Evolutionary conservation across 768 basidiomycete species (phyloP).

Genomic region (Pisolithus orientalis): DNA sequence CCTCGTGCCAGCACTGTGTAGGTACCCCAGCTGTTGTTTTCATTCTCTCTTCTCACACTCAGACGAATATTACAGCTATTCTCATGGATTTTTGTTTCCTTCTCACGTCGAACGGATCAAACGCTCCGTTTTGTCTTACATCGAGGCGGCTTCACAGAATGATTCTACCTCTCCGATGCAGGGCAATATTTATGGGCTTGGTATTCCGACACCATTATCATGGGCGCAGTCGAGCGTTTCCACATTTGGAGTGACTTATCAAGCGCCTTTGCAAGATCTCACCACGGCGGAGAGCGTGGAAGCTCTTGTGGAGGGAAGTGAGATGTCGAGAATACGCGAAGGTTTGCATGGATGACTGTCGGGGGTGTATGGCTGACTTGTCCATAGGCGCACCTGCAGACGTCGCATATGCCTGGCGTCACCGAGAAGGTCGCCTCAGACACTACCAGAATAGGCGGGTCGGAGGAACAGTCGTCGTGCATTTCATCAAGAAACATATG

Average conservation of each 20-base stretch:
- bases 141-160: slow-evolving; percentile 40
- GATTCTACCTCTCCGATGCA: slow-evolving; percentile 25
- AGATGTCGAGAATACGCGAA: slow-evolving; percentile 68
- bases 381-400: slow-evolving; percentile 51
- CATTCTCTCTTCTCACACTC: slow-evolving; percentile 1
- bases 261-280: slow-evolving; percentile 60
- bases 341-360: slow-evolving; percentile 30
- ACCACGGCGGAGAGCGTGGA: slow-evolving; percentile 72
- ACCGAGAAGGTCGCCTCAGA: slow-evolving; percentile 61
- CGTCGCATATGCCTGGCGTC: slow-evolving; percentile 60
- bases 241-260: slow-evolving; percentile 74
- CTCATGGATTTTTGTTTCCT: slow-evolving; percentile 94
- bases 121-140: slow-evolving; percentile 44
- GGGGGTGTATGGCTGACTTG: slow-evolving; percentile 1
- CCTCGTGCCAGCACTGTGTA: slow-evolving; percentile 91
- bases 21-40: slow-evolving; percentile 23
- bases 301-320: slow-evolving; percentile 88
- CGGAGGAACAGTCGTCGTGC: slow-evolving; percentile 92
- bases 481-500: slow-evolving; percentile 95
- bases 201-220: slow-evolving; percentile 42
- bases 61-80: slow-evolving; percentile 50
- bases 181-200: slow-evolving; percentile 13
- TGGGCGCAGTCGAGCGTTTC: slow-evolving; percentile 84
- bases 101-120: slow-evolving; percentile 73
- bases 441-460: slow-evolving; percentile 65